Evolutionary conservation across 2,329 filamentous ascomycete genomes (phyloP), one percentile per base, ranked within the genome.

Genomic region (Cladosporium austrohemisphaericum): DNA sequence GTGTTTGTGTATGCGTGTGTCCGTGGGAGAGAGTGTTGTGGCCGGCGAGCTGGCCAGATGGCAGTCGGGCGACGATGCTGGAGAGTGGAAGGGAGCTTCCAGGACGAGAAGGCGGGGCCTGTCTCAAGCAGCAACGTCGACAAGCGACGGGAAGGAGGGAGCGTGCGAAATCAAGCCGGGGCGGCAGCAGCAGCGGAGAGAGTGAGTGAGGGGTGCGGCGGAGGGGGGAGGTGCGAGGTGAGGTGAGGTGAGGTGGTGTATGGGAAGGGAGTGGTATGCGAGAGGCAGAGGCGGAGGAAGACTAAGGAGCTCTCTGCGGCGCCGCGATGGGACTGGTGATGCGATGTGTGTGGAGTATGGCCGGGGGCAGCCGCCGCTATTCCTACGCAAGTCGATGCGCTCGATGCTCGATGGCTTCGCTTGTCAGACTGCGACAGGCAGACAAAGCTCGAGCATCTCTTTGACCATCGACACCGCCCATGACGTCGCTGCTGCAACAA

Each of bases 21-120:
- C 19, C 5, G 41, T 26, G 9, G 33, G 44, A 47, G 44, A 22
- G 44, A 47, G 35, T 37, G 44, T 47, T 47, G 44, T 38, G 23
- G 44, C 18, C 44, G 33, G 35, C 9, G 44, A 18, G 26, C 7
- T 19, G 32, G 32, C 9, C 43, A 36, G 32, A 32, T 23, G 33
- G 26, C 26, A 43, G 40, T 32, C 26, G 28, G 33, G 44, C 44
- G 44, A 47, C 35, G 44, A 11, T 23, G 36, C 6, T 26, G 25
- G 11, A 6, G 35, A 14, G 20, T n/a, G 36, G 20, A 14, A 25
- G 20, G 36, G 20, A 38, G 36, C 16, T 20, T 25, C 36, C 36
- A 36, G 43, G 23, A 46, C 29, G 23, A 36, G 43, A 32, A 25
- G 32, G 32, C 31, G 19, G 33, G 41, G n/a, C 19, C 35, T 19